Conservation (phyloP, 768 basidiomycete species). For the Rhodocollybia butyracea region DNA sequence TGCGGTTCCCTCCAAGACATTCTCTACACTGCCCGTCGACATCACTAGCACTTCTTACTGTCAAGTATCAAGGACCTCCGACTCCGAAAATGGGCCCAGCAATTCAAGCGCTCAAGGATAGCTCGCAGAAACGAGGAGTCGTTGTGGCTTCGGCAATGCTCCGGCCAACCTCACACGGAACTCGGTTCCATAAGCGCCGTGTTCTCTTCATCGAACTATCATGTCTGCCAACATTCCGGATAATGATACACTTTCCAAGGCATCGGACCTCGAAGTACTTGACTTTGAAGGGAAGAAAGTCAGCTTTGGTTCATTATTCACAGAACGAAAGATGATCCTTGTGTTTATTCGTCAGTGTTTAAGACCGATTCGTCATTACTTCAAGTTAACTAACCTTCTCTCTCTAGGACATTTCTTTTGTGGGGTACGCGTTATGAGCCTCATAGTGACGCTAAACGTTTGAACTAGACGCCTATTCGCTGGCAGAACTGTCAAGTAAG, state of each 20-base stretch:
- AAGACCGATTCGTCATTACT: neutral
- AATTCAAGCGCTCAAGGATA: too few relatives aligned
- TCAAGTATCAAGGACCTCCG: too few relatives aligned
- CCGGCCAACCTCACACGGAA: too few relatives aligned
- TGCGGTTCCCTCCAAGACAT: too few relatives aligned
- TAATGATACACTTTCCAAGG: constrained; percentile 28
- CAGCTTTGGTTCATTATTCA: constrained; percentile 50
- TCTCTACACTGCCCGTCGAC: too few relatives aligned
- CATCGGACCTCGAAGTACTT: constrained; percentile 37
- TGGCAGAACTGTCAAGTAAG: constrained; percentile 6
- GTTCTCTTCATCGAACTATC: neutral
- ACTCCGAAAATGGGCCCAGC: too few relatives aligned
- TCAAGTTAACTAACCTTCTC: neutral
- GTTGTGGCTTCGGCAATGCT: too few relatives aligned
- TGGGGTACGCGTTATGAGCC: constrained; percentile 38
- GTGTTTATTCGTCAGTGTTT: constrained; percentile 55
- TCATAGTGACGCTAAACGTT: neutral
- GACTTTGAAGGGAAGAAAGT: constrained; percentile 44
- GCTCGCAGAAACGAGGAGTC: too few relatives aligned
- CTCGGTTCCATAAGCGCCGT: too few relatives aligned
- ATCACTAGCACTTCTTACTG: too few relatives aligned
- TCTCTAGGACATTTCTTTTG: constrained; percentile 68
- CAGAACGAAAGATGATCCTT: constrained; percentile 48
- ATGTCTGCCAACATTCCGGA: constrained; percentile 25
- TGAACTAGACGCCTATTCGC: neutral